Base-by-base conservation (phyloP, 2,329 filamentous ascomycete genomes). In the Colletotrichum theobromicola region DNA sequence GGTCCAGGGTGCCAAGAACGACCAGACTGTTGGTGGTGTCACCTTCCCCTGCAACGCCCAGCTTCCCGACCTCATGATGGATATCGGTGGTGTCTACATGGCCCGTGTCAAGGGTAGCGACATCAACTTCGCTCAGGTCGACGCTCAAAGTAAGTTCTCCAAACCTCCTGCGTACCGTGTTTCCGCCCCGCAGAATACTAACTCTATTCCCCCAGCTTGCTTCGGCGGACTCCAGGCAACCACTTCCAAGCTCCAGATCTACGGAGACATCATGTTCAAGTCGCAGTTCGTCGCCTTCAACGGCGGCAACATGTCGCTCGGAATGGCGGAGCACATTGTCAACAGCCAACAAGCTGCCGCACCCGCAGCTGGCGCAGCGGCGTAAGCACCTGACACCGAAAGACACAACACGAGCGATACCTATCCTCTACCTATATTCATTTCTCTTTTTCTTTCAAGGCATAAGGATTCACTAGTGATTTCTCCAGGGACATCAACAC, bases 221-320 rank as follows among this genome's bases (percentile, higher is more conserved):
- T 94, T 93, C 77, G 93, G 92, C 74, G 93, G 92, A 77, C 83
- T 94, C 21, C 93, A 94, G 84, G 87, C 89, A 35, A 90, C 89
- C 61, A 85, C 87, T 2, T 84, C 85, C 16, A 83, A 85, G 32
- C 82, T 93, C 46, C 90, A 92, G 82, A 92, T 95, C 80, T 91
- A 89, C 79, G 90, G 90, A 21, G 90, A 91, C 79, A 88, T 91
- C 78, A 88, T 92, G 80, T 91, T 92, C 85, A 91, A 91, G 84
- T 89, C 88, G 35, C 88, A 91, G 79, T 91, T 90, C 77, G 88
- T 91, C 28, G 89, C 85, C 18, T 91, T 91, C 79, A 88, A 91
- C 80, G 87, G 84, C 37, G 89, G 88, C 58, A 90, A 91, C 82
- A 88, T 87, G 80, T 85, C 86, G 4, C 80, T 91, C 35, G 88